These are phyloP conservation scores for Meyerozyma elateridarum DNA, from an alignment of 1,139 yeast genomes.

Conservation along the genomic window DNA sequence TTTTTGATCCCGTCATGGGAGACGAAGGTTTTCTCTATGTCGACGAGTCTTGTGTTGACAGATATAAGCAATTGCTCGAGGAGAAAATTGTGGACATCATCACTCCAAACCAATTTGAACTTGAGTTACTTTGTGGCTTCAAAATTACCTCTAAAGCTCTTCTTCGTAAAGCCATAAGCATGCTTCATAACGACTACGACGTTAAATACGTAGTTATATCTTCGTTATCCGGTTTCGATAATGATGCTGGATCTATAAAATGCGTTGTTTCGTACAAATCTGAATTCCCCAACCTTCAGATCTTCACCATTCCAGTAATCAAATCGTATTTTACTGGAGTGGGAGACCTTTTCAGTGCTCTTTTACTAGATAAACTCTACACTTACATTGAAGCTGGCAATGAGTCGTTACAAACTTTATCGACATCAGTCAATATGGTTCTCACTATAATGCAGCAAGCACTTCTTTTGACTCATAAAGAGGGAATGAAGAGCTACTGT, in stretches of 20 bases:
- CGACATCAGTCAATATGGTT: conserved; percentile 12
- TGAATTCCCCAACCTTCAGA: conserved; percentile 11
- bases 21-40: conserved; percentile 86
- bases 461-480: conserved; percentile 11
- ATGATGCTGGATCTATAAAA: conserved; percentile 4
- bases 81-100: conserved; percentile 56
- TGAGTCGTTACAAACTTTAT: conserved; percentile 2
- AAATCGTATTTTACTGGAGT: conserved; percentile 85
- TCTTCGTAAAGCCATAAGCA: conserved; percentile 42
- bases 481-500: conserved; percentile 9
- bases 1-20: conserved; percentile 92
- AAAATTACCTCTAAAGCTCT: conserved; percentile 37
- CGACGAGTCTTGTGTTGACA: conserved; percentile 59
- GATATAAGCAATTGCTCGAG: conserved; percentile 54
- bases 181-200: conserved; percentile 45
- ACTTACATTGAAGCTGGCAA: conserved; percentile 5
- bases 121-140: conserved; percentile 63
- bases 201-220: conserved; percentile 70
- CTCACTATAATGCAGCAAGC: conserved; percentile 12
- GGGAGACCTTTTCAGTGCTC: conserved; percentile 85
- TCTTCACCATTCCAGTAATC: conserved; percentile 50
- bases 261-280: conserved; percentile 10
- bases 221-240: conserved; percentile 33
- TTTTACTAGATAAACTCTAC: conserved; percentile 58
- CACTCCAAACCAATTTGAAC: conserved; percentile 91